Base-by-base conservation (phyloP, 768 basidiomycete species). In the Suillus tomentosus region DNA sequence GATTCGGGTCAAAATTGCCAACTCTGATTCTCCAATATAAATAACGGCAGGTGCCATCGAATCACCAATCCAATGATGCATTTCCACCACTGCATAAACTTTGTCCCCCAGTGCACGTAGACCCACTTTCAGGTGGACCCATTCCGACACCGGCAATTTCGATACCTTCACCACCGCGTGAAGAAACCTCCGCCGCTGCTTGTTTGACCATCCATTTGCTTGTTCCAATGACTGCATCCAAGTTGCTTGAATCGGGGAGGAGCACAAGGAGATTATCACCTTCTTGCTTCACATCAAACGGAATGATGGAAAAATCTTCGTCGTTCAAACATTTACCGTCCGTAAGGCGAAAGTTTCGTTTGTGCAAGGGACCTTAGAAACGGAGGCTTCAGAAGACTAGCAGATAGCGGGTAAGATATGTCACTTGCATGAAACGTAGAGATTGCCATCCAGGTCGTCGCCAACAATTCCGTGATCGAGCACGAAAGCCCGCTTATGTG, bases 401-500 rank as follows among this genome's bases (percentile, higher is more conserved):
- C 2, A 42, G 37, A 36, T 36, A 62, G 15, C 11, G 5, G n/a
- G 3, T 62, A 40, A 42, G 3, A 58, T 9, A n/a, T 45, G 39
- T 43, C 24, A 73, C 83, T 67, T 64, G 85, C 85, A 79, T 5
- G 81, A 83, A 60, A 81, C 78, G 64, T 81, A 83, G 13, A 84
- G 77, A 13, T 81, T 78, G 13, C 87, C 87, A 5, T 82, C 74
- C 22, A 80, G 72, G 58, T 87, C 86, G 68, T 90, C 88, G 0
- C 88, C 88, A 10, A 92, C 77, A 61, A 92, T 82, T 19, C 87
- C 87, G 64, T 90, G 85, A 37, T 86, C 86, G 10, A 91, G 84
- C 10, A 91, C 87, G 68, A 90, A 89, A 0, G 90, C 88, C 4
- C 85, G 81, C 68, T 80, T 80, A 67, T 85, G 80, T 2, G 81